Evolutionary conservation across 1,284 basidiomycete genomes (phyloP).

Genomic region (Crucibulum parvulum): DNA sequence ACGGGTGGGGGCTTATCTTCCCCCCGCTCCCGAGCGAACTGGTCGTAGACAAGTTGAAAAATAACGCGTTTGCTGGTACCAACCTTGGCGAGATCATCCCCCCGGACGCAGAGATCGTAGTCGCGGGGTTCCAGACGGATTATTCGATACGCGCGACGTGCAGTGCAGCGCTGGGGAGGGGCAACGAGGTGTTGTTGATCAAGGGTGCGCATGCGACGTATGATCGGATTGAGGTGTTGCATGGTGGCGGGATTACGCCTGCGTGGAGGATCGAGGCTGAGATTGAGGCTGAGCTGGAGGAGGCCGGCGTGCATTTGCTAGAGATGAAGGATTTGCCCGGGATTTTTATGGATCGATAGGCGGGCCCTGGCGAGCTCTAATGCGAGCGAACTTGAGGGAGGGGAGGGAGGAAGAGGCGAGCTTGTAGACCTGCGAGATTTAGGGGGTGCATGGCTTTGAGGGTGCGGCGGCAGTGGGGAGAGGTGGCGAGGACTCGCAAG

Average conservation of each 20-base stretch:
- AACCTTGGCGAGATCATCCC: constrained; percentile 54
- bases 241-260: constrained; percentile 57
- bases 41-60: constrained; percentile 70
- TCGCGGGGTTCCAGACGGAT: constrained; percentile 71
- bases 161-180: constrained; percentile 62
- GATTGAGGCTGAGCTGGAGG: constrained; percentile 68
- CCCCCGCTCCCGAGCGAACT: constrained; percentile 53
- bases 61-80: constrained; percentile 72
- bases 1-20: constrained; percentile 66
- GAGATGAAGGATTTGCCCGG: constrained; percentile 68
- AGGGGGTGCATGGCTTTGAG: too few relatives aligned
- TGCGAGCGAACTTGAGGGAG: too few relatives aligned
- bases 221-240: constrained; percentile 65
- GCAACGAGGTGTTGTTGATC: constrained; percentile 70
- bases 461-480: too few relatives aligned
- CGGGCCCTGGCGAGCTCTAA: too few relatives aligned
- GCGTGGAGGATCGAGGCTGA: constrained; percentile 61
- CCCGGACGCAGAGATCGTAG: constrained; percentile 61
- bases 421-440: too few relatives aligned
- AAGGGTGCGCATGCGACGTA: constrained; percentile 69
- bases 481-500: too few relatives aligned
- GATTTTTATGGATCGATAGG: constrained; percentile 59
- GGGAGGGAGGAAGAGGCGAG: too few relatives aligned
- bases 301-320: constrained; percentile 65
- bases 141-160: constrained; percentile 72